A percentile compares a stretch with the other conserved stretches of the same genome.
These are phyloP conservation scores for Waltiozyma sp. DNA, from an alignment of 1,139 yeast genomes.

Conservation along the genomic window DNA sequence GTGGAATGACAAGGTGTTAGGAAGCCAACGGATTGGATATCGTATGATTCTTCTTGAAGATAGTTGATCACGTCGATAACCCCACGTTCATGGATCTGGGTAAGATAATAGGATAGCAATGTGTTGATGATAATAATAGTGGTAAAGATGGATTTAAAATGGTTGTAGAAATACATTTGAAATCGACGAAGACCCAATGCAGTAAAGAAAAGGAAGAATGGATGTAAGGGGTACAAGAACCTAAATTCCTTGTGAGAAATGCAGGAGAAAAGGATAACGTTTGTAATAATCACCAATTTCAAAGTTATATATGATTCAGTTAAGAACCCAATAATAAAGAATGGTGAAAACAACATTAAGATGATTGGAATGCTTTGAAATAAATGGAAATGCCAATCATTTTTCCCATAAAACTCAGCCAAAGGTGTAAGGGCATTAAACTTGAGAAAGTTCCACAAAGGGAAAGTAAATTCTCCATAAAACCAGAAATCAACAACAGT, in stretches of 20 bases:
- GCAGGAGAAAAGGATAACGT: conserved; percentile 45
- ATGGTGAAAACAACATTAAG: conserved; percentile 56
- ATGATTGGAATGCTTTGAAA: conserved; percentile 75
- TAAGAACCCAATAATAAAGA: conserved; percentile 34
- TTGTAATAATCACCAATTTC: conserved; percentile 22
- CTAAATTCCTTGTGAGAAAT: conserved; percentile 85
- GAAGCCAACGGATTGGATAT: conserved; percentile 53
- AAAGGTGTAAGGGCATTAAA: conserved; percentile 68
- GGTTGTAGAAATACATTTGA: conserved; percentile 5
- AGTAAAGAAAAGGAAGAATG: conserved; percentile 42
- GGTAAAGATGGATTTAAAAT: conserved; percentile 4
- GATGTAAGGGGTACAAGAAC: conserved; percentile 80
- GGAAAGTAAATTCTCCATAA: conserved; percentile 49
- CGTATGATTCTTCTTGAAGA: conserved; percentile 31
- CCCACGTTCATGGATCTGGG: conserved; percentile 73
- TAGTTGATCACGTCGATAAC: conserved; percentile 56
- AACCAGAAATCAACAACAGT: conserved; percentile 44
- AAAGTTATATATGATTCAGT: conserved; percentile 9
- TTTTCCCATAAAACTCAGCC: conserved; percentile 75
- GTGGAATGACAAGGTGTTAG: conserved; percentile 96
- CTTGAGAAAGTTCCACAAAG: conserved; percentile 56
- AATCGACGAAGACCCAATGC: conserved; percentile 23
- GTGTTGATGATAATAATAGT: conserved; percentile 29
- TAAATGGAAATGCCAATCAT: conserved; percentile 80
- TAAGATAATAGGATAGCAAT: conserved; percentile 39